These are phyloP conservation scores for Heritiera fomes DNA, from an alignment of 345 rosid genomes.

Conservation along the genomic window DNA sequence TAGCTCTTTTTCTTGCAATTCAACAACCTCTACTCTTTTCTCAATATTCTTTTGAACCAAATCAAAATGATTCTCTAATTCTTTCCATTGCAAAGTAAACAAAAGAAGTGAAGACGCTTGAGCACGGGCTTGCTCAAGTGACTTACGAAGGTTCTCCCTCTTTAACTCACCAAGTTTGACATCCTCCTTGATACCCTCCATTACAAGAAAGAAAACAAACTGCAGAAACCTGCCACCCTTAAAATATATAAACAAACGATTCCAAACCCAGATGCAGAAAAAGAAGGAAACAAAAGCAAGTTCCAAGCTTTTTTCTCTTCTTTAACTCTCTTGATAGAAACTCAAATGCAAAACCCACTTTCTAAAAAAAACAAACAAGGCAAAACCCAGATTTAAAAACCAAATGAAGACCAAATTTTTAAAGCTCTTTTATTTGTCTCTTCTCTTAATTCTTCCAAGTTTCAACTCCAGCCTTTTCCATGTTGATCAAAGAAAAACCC, in stretches of 20 bases:
- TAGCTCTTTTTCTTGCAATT: neutral
- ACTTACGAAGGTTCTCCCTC: conserved; percentile 20
- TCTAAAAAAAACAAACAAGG: neutral
- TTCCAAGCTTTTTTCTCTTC: neutral
- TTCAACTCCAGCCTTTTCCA: neutral
- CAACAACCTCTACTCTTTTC: conserved; percentile 1
- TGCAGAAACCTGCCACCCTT: neutral
- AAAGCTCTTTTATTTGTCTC: too few relatives aligned
- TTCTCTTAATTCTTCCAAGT: neutral
- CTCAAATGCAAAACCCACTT: neutral
- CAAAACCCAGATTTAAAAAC: neutral
- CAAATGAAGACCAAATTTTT: neutral
- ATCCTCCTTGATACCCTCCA: conserved; percentile 4
- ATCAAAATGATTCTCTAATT: conserved; percentile 32
- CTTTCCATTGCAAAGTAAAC: conserved; percentile 38
- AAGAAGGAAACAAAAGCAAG: neutral
- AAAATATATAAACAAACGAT: neutral
- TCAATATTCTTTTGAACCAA: neutral
- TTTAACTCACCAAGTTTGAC: conserved; percentile 20
- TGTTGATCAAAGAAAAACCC: neutral
- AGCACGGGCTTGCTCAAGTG: conserved; percentile 26
- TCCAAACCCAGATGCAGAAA: neutral
- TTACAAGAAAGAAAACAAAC: neutral
- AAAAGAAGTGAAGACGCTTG: conserved; percentile 30
- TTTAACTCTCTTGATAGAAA: neutral